These are phyloP conservation scores for Xylaria intraflava DNA, from an alignment of 495 filamentous ascomycete species.

Conservation along the genomic window DNA sequence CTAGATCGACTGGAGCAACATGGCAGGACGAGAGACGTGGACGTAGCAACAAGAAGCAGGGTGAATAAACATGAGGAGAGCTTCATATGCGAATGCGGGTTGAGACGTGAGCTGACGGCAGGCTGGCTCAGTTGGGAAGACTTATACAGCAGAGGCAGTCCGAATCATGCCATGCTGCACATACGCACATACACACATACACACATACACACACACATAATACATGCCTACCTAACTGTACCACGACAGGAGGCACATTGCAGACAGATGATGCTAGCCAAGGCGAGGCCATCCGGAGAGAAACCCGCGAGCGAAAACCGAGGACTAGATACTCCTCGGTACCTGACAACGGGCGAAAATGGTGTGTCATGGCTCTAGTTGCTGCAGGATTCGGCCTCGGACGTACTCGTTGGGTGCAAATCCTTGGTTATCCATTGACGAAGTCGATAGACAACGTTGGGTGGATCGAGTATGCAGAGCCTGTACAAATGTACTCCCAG, in stretches of 20 bases:
- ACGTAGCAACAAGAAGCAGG: slow-evolving; percentile 5
- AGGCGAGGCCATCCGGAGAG: slow-evolving; percentile 11
- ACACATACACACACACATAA: not conserved
- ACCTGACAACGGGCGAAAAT: slow-evolving; percentile 10
- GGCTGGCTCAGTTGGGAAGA: not conserved
- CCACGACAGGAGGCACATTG: not conserved
- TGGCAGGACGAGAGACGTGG: slow-evolving; percentile 28
- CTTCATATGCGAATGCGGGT: slow-evolving; percentile 18
- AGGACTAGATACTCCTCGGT: slow-evolving; percentile 7
- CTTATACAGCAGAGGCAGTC: not conserved
- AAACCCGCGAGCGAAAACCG: slow-evolving; percentile 6
- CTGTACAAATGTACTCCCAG: not conserved
- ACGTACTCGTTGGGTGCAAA: slow-evolving; percentile 9
- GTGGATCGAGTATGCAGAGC: slow-evolving; percentile 1
- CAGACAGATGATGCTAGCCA: slow-evolving; percentile 2
- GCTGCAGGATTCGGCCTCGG: slow-evolving; percentile 8
- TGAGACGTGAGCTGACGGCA: slow-evolving; percentile 22
- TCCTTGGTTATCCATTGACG: not conserved
- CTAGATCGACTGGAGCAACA: slow-evolving; percentile 25
- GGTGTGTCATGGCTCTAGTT: slow-evolving; percentile 11
- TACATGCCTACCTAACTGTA: slow-evolving; percentile 1
- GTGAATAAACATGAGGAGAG: slow-evolving; percentile 19
- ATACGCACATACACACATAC: not conserved
- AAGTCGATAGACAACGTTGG: slow-evolving; percentile 1
- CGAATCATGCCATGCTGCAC: not conserved